Base-by-base conservation (phyloP, 2,329 filamentous ascomycete genomes). In the Diplodia mutila region DNA sequence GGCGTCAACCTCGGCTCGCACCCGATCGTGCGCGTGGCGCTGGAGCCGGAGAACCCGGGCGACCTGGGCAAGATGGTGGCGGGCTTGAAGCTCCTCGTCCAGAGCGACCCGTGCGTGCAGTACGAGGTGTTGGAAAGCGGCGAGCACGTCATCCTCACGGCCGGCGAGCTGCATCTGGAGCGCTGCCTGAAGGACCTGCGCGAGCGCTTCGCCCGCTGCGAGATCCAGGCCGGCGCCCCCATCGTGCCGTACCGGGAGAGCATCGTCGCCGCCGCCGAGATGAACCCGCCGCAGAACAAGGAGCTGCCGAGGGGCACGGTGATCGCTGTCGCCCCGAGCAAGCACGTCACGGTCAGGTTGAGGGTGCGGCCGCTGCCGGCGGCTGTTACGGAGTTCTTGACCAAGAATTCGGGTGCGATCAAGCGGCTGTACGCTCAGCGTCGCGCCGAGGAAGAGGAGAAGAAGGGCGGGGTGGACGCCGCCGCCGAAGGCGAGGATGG, bases 221-320 rank as follows among this genome's bases (percentile, higher is more conserved):
- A 98, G 72, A 94, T 99, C 64, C 94, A 98, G 75, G 92, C 92
- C 32, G 94, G 95, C 67, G 92, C 92, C 52, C 92, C 95, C 1
- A 98, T 99, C 69, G 95, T 99, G 16, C 95, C 95, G 0, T 99
- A 97, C 79, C 87, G 94, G 67, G 95, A 99, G 80, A 95, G 93
- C 0, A 97, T 97, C 68, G 89, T 97, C 49, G 86, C 88, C 29
- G 91, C 90, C 0, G 88, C 93, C 46, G 95, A 99, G 79, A 99
- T 99, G 95, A 90, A 93, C 27, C 89, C 93, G 1, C 91, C 93
- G 0, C 92, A 86, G 68, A 92, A 96, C 78, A 90, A 94, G 71
- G 92, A 96, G 14, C 84, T 97, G 21, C 94, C 94, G 1, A 87
- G 95, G 75, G 95, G 95, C 55, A 90, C 87, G 0, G 89, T 96